Percentiles rank a stretch among this genome's conserved stretches.
Conservation (phyloP, 108 stramenopile genomes). For the Nannochloropsis gaditana region DNA sequence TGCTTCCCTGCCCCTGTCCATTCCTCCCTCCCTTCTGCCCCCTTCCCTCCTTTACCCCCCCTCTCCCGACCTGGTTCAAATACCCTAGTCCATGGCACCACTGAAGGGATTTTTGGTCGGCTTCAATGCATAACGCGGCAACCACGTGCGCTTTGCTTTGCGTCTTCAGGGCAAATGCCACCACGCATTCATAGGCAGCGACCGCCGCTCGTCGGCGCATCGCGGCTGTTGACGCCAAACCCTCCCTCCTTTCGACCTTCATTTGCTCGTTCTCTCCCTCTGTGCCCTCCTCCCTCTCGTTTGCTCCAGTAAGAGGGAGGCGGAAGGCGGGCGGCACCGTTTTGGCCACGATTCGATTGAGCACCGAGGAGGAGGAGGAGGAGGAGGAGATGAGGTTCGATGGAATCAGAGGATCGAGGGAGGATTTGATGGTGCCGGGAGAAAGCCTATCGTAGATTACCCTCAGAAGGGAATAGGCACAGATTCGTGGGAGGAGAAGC, state of each 20-base stretch:
- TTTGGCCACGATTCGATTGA: not conserved
- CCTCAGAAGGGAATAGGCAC: not conserved
- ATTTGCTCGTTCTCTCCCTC: not conserved
- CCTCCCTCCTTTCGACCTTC: not conserved
- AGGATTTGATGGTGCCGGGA: not conserved
- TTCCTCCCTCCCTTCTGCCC: not conserved
- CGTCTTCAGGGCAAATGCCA: not conserved
- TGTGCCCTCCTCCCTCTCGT: not conserved
- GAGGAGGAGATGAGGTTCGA: not conserved
- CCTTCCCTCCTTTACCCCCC: not conserved
- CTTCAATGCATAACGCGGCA: not conserved
- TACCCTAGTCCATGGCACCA: not conserved
- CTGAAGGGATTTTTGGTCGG: not conserved
- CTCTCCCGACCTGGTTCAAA: not conserved
- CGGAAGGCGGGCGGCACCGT: not conserved
- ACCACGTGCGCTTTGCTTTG: not conserved
- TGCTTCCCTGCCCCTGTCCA: not conserved
- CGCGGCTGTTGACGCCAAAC: not conserved
- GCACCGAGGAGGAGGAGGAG: not conserved
- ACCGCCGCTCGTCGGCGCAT: not conserved
- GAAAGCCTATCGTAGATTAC: not conserved
- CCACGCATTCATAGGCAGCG: not conserved
- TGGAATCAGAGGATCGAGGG: not conserved
- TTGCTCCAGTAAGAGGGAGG: not conserved
- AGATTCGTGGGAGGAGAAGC: not conserved